Base-by-base conservation (phyloP, 805 yeast species). In the Pichia manshurica region DNA sequence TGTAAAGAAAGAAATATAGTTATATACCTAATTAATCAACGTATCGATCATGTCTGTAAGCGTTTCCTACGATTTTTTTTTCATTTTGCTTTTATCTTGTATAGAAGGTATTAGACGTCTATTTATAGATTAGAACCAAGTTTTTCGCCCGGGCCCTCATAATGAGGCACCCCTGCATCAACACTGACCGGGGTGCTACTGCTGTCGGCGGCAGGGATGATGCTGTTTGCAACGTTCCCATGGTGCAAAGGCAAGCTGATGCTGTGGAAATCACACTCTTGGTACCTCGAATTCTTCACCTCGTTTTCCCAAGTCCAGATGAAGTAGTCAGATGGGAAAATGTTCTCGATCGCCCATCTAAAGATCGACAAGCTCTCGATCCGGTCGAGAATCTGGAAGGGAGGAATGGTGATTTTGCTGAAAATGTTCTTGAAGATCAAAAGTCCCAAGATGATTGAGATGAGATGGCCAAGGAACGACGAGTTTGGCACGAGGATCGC, bases 401-500 rank as follows among this genome's bases (percentile, higher is more conserved):
- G 87, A 13, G 93, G 95, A 39, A 73, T 72, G 40, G 77, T 74
- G 50, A 87, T 64, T 42, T 72, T 66, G 32, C 72, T 71, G 47
- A 87, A 68, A 54, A 76, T 72, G 13, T 82, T 87, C 53, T 66
- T 65, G 3, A 75, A 81, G 57, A 83, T 69, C 6, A 77, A 72
- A 61, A 75, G 84, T 9, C 96, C 96, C 12, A 82, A 71, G 3
- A 73, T 50, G 37, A 85, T 66, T 4, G 86, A 91, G 35, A 84
- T 73, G 47, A 79, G 67, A 62, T 87, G 95, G 29, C 95, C 93
- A 55, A 83, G 68, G 54, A 86, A 79, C 48, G 88, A 80, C 4
- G 87, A 75, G 8, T 77, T 74, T 1, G 95, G 90, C 37, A 82
- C 61, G 23, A 84, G 38, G 6, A 84, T 47, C 2, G 78, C 71